Evolutionary conservation across 495 filamentous ascomycete genomes (phyloP).

Genomic region (Oidiodendron maius): DNA sequence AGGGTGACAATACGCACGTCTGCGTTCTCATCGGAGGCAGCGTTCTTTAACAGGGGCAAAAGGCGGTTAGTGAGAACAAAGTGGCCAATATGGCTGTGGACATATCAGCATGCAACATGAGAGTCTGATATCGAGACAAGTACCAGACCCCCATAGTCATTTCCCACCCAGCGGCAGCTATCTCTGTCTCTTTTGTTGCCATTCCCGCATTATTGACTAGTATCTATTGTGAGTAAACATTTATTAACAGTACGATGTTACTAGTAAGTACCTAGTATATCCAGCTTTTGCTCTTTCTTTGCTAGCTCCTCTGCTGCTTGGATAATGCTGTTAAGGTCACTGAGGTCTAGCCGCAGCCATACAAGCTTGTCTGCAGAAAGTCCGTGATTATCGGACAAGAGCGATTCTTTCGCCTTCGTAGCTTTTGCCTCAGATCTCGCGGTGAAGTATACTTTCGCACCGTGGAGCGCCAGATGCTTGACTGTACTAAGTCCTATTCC

Average conservation of each 20-base stretch:
- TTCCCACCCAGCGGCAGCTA: not conserved
- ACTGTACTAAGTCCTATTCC: not conserved
- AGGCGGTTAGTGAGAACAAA: not conserved
- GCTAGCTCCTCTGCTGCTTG: not conserved
- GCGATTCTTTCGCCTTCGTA: not conserved
- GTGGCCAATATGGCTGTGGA: not conserved
- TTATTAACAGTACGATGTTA: not conserved
- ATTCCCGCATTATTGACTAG: not conserved
- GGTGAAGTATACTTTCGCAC: conserved; percentile 2
- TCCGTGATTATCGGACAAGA: not conserved
- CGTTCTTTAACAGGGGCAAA: not conserved
- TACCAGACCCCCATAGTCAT: not conserved
- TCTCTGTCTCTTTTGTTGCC: not conserved
- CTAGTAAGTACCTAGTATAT: not conserved
- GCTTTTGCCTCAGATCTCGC: not conserved
- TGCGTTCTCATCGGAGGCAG: not conserved
- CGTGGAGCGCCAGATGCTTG: not conserved
- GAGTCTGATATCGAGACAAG: not conserved
- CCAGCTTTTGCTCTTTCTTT: not conserved
- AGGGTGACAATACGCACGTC: not conserved
- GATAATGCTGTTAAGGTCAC: not conserved
- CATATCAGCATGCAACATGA: not conserved
- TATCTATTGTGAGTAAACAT: not conserved
- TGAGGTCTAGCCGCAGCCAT: not conserved
- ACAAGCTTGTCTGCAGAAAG: not conserved